Percentiles rank a stretch among this genome's conserved stretches.
These are phyloP conservation scores for Didymella glomerata DNA, from an alignment of 2,329 filamentous ascomycete genomes.

Conservation along the genomic window DNA sequence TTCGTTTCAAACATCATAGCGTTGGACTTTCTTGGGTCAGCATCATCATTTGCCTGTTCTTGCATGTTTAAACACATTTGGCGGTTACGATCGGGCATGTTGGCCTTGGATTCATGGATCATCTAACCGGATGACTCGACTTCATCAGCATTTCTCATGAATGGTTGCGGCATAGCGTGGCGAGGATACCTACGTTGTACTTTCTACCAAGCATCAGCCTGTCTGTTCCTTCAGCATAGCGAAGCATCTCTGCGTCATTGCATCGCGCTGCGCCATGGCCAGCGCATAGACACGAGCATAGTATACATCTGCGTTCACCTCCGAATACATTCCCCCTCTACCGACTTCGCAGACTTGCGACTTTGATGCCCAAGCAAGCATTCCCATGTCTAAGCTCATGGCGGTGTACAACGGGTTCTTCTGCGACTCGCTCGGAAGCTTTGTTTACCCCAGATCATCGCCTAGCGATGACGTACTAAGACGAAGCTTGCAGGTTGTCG, in stretches of 20 bases:
- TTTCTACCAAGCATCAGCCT: slow-evolving; percentile 28
- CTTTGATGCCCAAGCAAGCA: slow-evolving; percentile 27
- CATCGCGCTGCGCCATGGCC: slow-evolving; percentile 23
- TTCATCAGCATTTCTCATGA: slow-evolving; percentile 22
- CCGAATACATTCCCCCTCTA: slow-evolving; percentile 29
- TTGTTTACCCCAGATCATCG: slow-evolving; percentile 34
- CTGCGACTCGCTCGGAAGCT: slow-evolving; percentile 30
- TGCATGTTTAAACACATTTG: slow-evolving; percentile 37
- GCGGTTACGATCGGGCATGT: slow-evolving; percentile 36
- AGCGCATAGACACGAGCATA: slow-evolving; percentile 24
- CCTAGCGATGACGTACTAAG: slow-evolving; percentile 40
- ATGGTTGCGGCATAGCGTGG: slow-evolving; percentile 36
- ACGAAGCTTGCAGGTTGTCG: slow-evolving; percentile 34
- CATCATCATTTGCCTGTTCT: slow-evolving; percentile 33
- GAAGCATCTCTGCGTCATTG: slow-evolving; percentile 30
- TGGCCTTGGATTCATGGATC: slow-evolving; percentile 4
- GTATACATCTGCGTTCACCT: slow-evolving; percentile 29
- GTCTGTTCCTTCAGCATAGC: slow-evolving; percentile 24
- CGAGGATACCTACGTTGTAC: slow-evolving; percentile 31
- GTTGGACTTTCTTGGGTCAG: slow-evolving; percentile 27
- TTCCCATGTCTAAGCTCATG: slow-evolving; percentile 31
- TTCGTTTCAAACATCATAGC: slow-evolving; percentile 43
- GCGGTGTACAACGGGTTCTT: slow-evolving; percentile 39
- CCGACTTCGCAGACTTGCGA: slow-evolving; percentile 22
- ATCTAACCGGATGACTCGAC: slow-evolving; percentile 7